Evolutionary conservation across 768 basidiomycete species (phyloP).

Genomic region (Pleurotus citrinopileatus): DNA sequence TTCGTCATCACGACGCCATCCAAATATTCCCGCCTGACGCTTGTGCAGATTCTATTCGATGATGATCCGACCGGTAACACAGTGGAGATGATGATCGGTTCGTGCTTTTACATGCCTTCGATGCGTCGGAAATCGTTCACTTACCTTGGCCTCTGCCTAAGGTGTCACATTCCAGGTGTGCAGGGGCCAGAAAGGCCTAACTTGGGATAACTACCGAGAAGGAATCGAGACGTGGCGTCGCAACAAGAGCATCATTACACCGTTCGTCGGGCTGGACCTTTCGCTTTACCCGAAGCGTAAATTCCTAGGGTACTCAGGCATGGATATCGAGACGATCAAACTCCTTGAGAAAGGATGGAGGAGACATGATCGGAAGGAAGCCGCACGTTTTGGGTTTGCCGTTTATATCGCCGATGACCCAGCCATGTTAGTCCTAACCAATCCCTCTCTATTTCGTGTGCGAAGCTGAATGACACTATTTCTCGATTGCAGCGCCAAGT

Average conservation of each 20-base stretch:
- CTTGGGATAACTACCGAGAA: neutral
- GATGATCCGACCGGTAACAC: neutral
- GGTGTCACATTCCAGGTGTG: neutral
- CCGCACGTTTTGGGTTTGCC: neutral
- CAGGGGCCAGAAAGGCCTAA: neutral
- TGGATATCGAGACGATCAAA: neutral
- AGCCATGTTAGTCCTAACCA: neutral
- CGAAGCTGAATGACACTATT: neutral
- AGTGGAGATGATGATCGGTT: neutral
- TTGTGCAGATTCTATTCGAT: neutral
- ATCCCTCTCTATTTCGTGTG: neutral
- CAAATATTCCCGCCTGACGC: neutral
- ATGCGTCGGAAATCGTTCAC: neutral
- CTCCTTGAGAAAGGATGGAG: neutral
- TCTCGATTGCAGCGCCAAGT: neutral
- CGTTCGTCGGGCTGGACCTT: neutral
- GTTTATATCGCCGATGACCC: neutral
- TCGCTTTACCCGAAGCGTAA: neutral
- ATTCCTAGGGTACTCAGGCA: neutral
- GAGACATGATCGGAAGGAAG: neutral
- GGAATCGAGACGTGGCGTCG: neutral
- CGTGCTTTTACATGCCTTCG: neutral
- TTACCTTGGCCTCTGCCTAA: neutral
- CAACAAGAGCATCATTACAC: neutral
- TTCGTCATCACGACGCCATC: neutral